Percentiles rank a stretch among this genome's conserved stretches.
Conservation (phyloP, 2,329 filamentous ascomycete genomes). For the Ascosphaera aggregata region DNA sequence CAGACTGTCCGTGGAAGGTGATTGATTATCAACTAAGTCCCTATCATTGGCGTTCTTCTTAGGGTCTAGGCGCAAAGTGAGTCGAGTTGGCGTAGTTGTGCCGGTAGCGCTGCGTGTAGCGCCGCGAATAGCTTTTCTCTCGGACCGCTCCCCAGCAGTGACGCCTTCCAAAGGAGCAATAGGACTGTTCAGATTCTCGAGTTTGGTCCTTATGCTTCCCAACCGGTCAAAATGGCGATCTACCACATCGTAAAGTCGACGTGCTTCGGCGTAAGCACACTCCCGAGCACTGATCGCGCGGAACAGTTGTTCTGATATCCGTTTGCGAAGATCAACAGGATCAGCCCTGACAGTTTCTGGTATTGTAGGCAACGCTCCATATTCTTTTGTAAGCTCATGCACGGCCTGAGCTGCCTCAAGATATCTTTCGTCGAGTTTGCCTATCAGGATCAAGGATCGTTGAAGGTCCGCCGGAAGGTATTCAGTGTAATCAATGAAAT, state of each 20-base stretch:
- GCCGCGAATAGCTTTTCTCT: conserved; percentile 19
- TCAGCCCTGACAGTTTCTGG: conserved; percentile 26
- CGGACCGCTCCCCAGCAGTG: conserved; percentile 13
- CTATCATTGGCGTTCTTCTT: conserved; percentile 6
- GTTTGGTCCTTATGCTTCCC: conserved; percentile 35
- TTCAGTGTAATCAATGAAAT: conserved; percentile 46
- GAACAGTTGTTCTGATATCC: conserved; percentile 32
- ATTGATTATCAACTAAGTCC: conserved; percentile 4
- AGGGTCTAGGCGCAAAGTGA: conserved; percentile 17
- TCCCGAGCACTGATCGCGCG: conserved; percentile 31
- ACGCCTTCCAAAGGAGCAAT: conserved; percentile 6
- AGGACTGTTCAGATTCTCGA: conserved; percentile 10
- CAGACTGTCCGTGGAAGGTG: not conserved
- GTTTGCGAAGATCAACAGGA: conserved; percentile 26
- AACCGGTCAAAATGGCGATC: conserved; percentile 33
- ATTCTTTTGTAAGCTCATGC: conserved; percentile 19
- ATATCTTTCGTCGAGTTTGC: conserved; percentile 23
- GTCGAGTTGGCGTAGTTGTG: conserved; percentile 13
- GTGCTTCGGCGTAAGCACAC: conserved; percentile 31
- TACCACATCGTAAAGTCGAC: conserved; percentile 31
- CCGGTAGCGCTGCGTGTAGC: conserved; percentile 17
- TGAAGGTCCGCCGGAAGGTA: conserved; percentile 42
- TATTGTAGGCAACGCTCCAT: conserved; percentile 27
- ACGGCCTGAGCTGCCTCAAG: conserved; percentile 18
- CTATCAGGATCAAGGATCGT: conserved; percentile 38